These are phyloP conservation scores for Kockiozyma suomiensis DNA, from an alignment of 805 yeast genomes.

Conservation along the genomic window DNA sequence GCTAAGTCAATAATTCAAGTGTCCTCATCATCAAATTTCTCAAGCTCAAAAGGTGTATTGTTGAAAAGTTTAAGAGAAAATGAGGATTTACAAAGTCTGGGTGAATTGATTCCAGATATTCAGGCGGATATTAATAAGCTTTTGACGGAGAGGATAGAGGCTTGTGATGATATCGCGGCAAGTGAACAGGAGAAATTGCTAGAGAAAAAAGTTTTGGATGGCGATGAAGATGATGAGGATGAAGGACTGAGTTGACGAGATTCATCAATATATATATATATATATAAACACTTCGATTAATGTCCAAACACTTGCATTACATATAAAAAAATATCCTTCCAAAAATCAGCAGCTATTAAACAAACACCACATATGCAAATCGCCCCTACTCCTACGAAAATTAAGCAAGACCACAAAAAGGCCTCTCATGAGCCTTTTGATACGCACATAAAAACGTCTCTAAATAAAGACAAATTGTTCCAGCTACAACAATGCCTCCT, in stretches of 20 bases:
- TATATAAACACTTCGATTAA: too few species aligned
- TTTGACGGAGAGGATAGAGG: conserved; percentile 28
- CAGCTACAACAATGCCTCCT: conserved; percentile 82
- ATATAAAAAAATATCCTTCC: too few species aligned
- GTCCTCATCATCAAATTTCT: not conserved
- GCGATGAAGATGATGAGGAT: conserved; percentile 33
- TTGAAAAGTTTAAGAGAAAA: not conserved
- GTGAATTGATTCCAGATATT: conserved; percentile 10
- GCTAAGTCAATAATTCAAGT: too few species aligned
- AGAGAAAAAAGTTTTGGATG: conserved; percentile 29
- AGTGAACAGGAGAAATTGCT: conserved; percentile 15
- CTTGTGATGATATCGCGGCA: not conserved
- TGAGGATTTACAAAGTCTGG: conserved; percentile 6
- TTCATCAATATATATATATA: too few species aligned
- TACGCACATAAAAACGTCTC: conserved; percentile 72
- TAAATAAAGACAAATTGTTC: conserved; percentile 68
- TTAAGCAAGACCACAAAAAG: conserved; percentile 66
- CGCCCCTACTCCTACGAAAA: not conserved
- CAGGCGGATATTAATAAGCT: conserved; percentile 30
- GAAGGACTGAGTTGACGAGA: conserved; percentile 14
- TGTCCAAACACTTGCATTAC: too few species aligned
- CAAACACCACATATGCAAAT: not conserved
- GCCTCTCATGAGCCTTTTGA: conserved; percentile 73
- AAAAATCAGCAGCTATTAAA: too few species aligned
- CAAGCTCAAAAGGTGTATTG: not conserved